Conservation (phyloP, 345 rosid species). For the Corchorus capsularis region DNA sequence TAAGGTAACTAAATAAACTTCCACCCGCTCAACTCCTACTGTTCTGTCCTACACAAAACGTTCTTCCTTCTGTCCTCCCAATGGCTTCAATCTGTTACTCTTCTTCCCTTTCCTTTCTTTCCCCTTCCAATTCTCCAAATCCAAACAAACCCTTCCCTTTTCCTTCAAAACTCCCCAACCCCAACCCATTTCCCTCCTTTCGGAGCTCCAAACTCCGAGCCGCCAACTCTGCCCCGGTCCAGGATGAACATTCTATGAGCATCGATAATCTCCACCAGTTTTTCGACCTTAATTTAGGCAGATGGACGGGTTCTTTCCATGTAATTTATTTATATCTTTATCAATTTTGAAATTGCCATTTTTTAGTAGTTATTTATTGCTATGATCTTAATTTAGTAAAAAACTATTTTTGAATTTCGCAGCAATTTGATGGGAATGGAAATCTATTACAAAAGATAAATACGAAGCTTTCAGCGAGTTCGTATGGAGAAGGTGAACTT, state of each 20-base stretch:
- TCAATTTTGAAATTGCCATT: neutral
- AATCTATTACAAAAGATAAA: constrained; percentile 65
- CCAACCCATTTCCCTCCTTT: constrained; percentile 22
- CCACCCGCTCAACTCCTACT: too few relatives aligned
- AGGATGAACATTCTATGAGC: constrained; percentile 51
- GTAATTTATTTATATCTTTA: constrained; percentile 31
- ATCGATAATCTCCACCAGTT: constrained; percentile 72
- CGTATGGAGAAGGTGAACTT: constrained; percentile 89
- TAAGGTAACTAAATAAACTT: neutral
- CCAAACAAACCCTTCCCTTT: constrained; percentile 8
- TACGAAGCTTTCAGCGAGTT: constrained; percentile 70
- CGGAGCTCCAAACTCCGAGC: constrained; percentile 39
- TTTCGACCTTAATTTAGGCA: constrained; percentile 66
- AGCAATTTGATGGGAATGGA: constrained; percentile 89
- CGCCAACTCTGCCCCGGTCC: constrained; percentile 28
- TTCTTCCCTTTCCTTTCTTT: constrained; percentile 28
- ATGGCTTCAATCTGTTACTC: constrained; percentile 42
- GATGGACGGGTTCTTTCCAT: constrained; percentile 84
- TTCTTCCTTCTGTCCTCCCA: neutral
- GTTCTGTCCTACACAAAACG: neutral
- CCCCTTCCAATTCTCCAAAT: constrained; percentile 23
- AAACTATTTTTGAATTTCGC: constrained; percentile 19
- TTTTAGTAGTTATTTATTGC: neutral
- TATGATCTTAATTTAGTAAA: too few relatives aligned
- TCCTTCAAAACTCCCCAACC: constrained; percentile 22